Percentiles rank a stretch among this genome's conserved stretches.
phyloP scores from a whole-genome alignment of 139 green algal species.

The Chlamydomonas eustigma region DNA sequence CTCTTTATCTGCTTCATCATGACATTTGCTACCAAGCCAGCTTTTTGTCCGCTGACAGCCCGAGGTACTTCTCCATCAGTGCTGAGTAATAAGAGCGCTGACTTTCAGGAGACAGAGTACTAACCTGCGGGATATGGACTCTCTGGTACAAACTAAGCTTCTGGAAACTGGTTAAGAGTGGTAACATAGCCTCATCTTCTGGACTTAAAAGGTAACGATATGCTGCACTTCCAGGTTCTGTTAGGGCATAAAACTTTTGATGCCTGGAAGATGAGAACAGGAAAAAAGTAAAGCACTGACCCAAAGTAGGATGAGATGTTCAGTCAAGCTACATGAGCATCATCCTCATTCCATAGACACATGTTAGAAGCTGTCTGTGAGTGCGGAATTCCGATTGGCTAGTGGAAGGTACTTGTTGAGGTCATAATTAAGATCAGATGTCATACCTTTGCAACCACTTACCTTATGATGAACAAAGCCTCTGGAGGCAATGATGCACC shows the following conservation, averaged over 20 bases:
- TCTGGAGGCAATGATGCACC: slow-evolving; percentile 52
- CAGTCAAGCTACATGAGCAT: not conserved
- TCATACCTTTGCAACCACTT: not conserved
- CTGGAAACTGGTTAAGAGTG: slow-evolving; percentile 70
- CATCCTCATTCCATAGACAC: not conserved
- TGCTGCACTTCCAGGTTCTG: not conserved
- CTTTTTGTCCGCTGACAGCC: not conserved
- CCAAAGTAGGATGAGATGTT: not conserved
- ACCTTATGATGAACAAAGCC: slow-evolving; percentile 54
- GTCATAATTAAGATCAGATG: not conserved
- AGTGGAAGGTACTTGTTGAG: not conserved
- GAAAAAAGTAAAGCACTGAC: not conserved
- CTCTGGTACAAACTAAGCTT: slow-evolving; percentile 40
- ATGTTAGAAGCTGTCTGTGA: not conserved
- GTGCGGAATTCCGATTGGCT: not conserved
- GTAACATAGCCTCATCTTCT: slow-evolving; percentile 57
- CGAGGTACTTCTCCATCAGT: slow-evolving; percentile 72
- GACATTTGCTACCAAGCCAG: not conserved
- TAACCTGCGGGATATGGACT: slow-evolving; percentile 26
- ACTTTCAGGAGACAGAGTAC: slow-evolving; percentile 31
- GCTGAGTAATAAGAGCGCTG: slow-evolving; percentile 59
- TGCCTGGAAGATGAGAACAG: not conserved
- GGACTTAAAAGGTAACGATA: slow-evolving; percentile 67
- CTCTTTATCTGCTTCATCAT: no score
- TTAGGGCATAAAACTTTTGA: slow-evolving; percentile 7